A percentile compares a stretch with the other conserved stretches of the same genome.
These are phyloP conservation scores for Aspergillus ellipticus DNA, from an alignment of 495 filamentous ascomycete species.

Conservation along the genomic window DNA sequence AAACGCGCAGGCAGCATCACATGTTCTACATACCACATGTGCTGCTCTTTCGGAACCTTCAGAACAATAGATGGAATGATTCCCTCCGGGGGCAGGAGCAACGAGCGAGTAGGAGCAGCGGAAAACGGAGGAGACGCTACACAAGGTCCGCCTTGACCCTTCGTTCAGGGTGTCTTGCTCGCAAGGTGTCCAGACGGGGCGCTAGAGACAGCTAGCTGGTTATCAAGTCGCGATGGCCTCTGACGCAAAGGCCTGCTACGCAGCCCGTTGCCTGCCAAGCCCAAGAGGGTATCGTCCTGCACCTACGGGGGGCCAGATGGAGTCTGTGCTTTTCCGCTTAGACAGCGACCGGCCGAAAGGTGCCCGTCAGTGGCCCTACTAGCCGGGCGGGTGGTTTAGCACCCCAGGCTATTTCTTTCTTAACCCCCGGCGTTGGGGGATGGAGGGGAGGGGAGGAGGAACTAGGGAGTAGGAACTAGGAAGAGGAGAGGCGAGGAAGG, in stretches of 20 bases:
- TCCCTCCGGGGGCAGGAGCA: neutral
- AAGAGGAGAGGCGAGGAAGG: too few species aligned
- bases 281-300: slow-evolving; percentile 15
- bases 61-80: slow-evolving; percentile 4
- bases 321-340: slow-evolving; percentile 19
- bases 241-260: slow-evolving; percentile 14
- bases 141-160: slow-evolving; percentile 13
- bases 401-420: neutral
- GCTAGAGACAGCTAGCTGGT: neutral
- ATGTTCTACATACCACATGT: slow-evolving; percentile 8
- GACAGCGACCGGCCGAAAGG: slow-evolving; percentile 14
- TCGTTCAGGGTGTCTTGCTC: neutral
- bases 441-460: neutral
- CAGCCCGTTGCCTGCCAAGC: slow-evolving; percentile 19
- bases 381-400: neutral
- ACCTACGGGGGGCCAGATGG: slow-evolving; percentile 13
- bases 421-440: neutral
- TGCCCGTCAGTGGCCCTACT: neutral
- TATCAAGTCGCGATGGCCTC: slow-evolving; percentile 4
- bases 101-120: slow-evolving; percentile 3
- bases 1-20: slow-evolving; percentile 9
- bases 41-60: neutral
- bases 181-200: neutral
- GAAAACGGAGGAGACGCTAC: neutral
- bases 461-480: too few species aligned